A percentile compares a stretch with the other conserved stretches of the same genome.
phyloP scores from a whole-genome alignment of 2,329 filamentous ascomycete species.

The Ascochyta fabae region DNA sequence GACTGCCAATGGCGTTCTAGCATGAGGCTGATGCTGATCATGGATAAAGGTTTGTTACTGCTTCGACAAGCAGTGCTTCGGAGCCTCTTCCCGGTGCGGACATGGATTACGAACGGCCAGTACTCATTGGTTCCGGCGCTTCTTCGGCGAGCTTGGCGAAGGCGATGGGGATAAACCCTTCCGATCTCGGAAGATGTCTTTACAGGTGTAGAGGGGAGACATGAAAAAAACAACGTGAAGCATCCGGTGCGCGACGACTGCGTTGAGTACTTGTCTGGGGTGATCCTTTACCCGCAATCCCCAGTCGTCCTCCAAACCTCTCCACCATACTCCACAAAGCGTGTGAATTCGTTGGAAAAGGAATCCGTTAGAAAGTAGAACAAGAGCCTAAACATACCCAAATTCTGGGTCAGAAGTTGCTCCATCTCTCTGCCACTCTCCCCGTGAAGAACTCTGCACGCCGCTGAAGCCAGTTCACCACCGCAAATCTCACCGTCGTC shows the following conservation, averaged over 20 bases:
- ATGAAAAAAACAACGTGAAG: constrained; percentile 10
- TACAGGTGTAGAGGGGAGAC: constrained; percentile 9
- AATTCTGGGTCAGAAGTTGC: neutral
- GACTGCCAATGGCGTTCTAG: constrained; percentile 9
- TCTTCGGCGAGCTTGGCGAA: neutral
- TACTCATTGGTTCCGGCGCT: constrained; percentile 7
- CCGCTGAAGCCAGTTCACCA: neutral
- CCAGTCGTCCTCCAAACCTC: constrained; percentile 1
- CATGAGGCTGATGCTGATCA: neutral
- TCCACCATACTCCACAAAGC: constrained; percentile 17
- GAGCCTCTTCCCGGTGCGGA: constrained; percentile 3
- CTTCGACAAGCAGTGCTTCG: neutral
- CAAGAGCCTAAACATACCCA: constrained; percentile 2
- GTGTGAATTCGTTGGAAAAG: constrained; percentile 13
- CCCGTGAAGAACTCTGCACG: neutral
- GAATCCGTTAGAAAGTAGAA: constrained; percentile 5
- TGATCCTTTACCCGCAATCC: constrained; percentile 10
- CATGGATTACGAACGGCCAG: constrained; percentile 1
- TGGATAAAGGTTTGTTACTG: constrained; percentile 10
- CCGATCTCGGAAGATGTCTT: constrained; percentile 21
- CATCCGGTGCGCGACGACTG: constrained; percentile 1
- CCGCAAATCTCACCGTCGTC: neutral
- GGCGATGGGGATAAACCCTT: constrained; percentile 14
- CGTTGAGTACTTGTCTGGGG: constrained; percentile 3
- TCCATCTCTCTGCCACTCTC: constrained; percentile 1